Conservation (phyloP, 805 yeast species). For the Maudiozyma turicensis region DNA sequence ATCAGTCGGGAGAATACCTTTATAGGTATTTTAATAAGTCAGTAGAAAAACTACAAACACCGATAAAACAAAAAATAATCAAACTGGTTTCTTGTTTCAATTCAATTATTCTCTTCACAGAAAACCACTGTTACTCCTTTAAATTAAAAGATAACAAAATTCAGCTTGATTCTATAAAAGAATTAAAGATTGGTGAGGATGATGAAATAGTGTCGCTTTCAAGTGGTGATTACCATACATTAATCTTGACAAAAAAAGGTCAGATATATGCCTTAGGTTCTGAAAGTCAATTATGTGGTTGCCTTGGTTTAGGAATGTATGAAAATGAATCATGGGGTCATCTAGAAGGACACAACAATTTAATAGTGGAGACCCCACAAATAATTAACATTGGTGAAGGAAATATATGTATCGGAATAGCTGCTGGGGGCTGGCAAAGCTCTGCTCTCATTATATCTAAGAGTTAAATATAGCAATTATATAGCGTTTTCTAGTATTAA, state of each 20-base stretch:
- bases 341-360: slow-evolving; percentile 25
- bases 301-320: slow-evolving; percentile 52
- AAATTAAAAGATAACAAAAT: slow-evolving; percentile 13
- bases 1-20: slow-evolving; percentile 34
- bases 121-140: slow-evolving; percentile 32
- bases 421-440: slow-evolving; percentile 79
- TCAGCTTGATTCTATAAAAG: slow-evolving; percentile 6
- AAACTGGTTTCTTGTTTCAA: slow-evolving; percentile 48
- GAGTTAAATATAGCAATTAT: neutral
- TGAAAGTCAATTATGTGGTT: slow-evolving; percentile 55
- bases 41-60: slow-evolving; percentile 8
- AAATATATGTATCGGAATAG: slow-evolving; percentile 46
- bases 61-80: slow-evolving; percentile 31
- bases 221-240: slow-evolving; percentile 62
- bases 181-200: slow-evolving; percentile 17
- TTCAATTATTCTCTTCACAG: slow-evolving; percentile 46
- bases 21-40: slow-evolving; percentile 24
- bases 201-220: slow-evolving; percentile 44
- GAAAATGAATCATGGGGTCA: slow-evolving; percentile 13
- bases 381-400: slow-evolving; percentile 28
- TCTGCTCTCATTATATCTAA: neutral
- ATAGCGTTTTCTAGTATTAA: neutral
- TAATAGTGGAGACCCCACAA: slow-evolving; percentile 36
- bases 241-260: slow-evolving; percentile 55
- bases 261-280: slow-evolving; percentile 56